Conservation (phyloP, 1,284 basidiomycete genomes). For the Coniferiporia sulphurascens region DNA sequence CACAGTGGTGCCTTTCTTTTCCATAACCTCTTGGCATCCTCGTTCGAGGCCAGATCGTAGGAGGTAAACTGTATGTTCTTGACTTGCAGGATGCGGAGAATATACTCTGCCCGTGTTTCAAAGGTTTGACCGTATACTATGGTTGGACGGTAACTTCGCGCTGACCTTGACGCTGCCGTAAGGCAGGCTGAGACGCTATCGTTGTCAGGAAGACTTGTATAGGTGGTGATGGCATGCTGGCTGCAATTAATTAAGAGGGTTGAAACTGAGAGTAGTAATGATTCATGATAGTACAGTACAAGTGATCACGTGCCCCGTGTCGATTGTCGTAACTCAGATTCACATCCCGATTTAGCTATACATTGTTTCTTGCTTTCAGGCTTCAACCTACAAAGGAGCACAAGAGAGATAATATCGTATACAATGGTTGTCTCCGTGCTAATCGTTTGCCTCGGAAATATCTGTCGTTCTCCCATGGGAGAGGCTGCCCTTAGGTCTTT, state of each 20-base stretch:
- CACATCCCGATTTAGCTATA: too few species aligned
- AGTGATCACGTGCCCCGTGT: too few species aligned
- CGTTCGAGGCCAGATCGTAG: conserved; percentile 79
- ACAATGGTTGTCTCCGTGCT: conserved; percentile 41
- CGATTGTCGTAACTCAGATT: too few species aligned
- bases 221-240: conserved; percentile 65
- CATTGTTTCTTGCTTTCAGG: too few species aligned
- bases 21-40: conserved; percentile 74
- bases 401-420: neutral
- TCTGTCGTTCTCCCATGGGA: conserved; percentile 77
- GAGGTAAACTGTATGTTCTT: conserved; percentile 77
- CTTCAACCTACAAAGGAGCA: neutral
- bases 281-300: too few species aligned
- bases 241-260: neutral
- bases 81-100: conserved; percentile 71
- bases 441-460: conserved; percentile 74
- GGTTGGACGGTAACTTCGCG: conserved; percentile 21
- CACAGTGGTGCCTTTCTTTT: conserved; percentile 69
- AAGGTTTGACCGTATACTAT: neutral
- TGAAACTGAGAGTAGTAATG: neutral
- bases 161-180: conserved; percentile 68
- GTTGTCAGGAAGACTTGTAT: conserved; percentile 80
- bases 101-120: conserved; percentile 45
- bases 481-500: conserved; percentile 57
- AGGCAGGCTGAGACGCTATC: conserved; percentile 70